phyloP scores from a whole-genome alignment of 148 eudicot genomes.

The Nepenthes gracilis region DNA sequence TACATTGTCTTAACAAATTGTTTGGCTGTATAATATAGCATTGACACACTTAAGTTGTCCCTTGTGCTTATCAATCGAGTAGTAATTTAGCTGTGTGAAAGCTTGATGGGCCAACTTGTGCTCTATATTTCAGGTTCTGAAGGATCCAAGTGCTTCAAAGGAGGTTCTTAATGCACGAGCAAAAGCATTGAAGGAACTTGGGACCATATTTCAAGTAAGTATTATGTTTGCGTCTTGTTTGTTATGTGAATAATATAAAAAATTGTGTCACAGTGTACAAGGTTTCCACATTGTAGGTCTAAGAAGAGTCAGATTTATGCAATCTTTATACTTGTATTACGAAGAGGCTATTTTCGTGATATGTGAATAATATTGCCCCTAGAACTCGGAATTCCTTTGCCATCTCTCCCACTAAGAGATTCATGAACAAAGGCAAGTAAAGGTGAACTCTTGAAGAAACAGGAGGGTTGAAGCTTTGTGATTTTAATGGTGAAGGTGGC shows the following conservation, averaged over 20 bases:
- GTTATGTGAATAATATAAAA: neutral
- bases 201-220: conserved; percentile 78
- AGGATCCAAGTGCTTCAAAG: conserved; percentile 56
- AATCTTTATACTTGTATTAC: too few relatives aligned
- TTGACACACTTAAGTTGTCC: too few relatives aligned
- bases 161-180: conserved; percentile 68
- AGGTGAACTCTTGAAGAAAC: too few relatives aligned
- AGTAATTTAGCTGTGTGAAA: neutral
- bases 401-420: too few relatives aligned
- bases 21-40: neutral
- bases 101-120: neutral
- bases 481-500: too few relatives aligned
- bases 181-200: conserved; percentile 74
- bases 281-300: neutral
- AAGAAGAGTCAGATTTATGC: neutral
- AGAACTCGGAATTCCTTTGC: too few relatives aligned
- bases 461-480: too few relatives aligned
- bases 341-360: too few relatives aligned
- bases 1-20: neutral
- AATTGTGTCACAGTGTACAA: neutral
- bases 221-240: neutral
- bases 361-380: too few relatives aligned
- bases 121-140: conserved; percentile 41
- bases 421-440: too few relatives aligned
- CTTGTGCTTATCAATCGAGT: too few relatives aligned